These are phyloP conservation scores for Lactarius tabidus DNA, from an alignment of 768 basidiomycete species.

Conservation along the genomic window DNA sequence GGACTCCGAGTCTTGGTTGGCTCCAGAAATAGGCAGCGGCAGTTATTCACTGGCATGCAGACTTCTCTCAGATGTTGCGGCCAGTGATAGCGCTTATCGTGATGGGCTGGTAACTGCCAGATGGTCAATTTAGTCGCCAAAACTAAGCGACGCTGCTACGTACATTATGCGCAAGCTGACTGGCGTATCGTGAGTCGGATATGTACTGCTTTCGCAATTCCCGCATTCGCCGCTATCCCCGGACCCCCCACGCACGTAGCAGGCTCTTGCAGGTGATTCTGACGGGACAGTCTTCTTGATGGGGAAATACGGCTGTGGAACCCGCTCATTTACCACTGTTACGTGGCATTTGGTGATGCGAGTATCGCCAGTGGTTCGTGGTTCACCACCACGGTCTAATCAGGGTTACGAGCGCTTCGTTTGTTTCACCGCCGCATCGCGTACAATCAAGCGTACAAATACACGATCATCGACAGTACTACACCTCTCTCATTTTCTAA, in stretches of 20 bases:
- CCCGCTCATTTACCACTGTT: background rate
- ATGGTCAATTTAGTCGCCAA: background rate
- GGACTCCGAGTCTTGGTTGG: background rate
- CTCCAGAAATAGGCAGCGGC: background rate
- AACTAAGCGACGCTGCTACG: background rate
- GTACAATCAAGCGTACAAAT: too few species aligned
- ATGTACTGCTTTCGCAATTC: background rate
- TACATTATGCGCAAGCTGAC: background rate
- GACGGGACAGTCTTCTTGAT: background rate
- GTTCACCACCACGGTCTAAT: too few species aligned
- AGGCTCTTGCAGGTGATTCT: background rate
- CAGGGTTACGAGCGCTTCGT: background rate
- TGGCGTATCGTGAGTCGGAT: too few species aligned
- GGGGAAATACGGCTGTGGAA: background rate
- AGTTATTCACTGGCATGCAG: background rate
- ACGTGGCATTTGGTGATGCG: background rate
- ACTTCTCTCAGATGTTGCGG: background rate
- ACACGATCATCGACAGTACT: background rate
- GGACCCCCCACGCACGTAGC: background rate
- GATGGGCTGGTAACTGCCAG: background rate
- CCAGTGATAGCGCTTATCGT: background rate
- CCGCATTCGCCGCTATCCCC: background rate
- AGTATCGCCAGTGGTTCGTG: background rate
- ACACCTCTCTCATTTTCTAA: background rate
- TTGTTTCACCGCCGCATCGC: background rate